Base-by-base conservation (phyloP, 2,329 filamentous ascomycete species). In the Ambrosiella beaveri region DNA sequence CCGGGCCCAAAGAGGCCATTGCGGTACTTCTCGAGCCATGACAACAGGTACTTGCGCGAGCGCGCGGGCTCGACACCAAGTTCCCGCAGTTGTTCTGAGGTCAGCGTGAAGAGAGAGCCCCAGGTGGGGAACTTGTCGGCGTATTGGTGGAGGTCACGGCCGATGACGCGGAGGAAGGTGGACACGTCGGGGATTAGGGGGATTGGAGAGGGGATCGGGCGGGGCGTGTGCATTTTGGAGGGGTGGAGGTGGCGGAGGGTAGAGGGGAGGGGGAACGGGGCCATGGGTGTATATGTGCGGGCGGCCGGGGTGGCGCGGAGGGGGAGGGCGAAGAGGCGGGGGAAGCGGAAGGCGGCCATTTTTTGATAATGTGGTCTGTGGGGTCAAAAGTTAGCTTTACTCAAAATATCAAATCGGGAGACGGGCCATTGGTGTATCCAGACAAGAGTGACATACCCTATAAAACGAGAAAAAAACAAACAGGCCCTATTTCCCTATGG, bases 81-180 rank as follows among this genome's bases (percentile, higher is more conserved):
- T 64, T 91, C 84, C 63, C 83, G 82, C 63, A 98, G 76, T 71
- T 97, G 83, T 50, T 76, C 69, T 15, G 87, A 88, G 19, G 81
- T 83, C 63, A 93, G 76, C 51, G 83, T 83, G 77, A 97, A 97
- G 51, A 98, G 81, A 5, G 87, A 80, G 57, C 93, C 85, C 93
- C 93, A 97, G 9, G 85, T 84, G 1, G 86, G 82, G 65, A 98
- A 88, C 71, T 97, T 97, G 71, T 80, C 76, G 54, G 85, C 80
- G 73, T 96, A 88, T 67, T 85, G 81, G 66, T 79, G 82, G 65
- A 96, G 81, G 65, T 84, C 84, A 62, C 93, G 90, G 64, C 93
- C 93, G 71, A 97, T 96, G 61, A 96, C 76, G 40, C 80, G 88
- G 62, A 97, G 83, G 71, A 98, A 95, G 13, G 90, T 93, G 64